These are phyloP conservation scores for Yamadazyma atmosphaerica DNA, from an alignment of 1,139 yeast genomes.

Conservation along the genomic window DNA sequence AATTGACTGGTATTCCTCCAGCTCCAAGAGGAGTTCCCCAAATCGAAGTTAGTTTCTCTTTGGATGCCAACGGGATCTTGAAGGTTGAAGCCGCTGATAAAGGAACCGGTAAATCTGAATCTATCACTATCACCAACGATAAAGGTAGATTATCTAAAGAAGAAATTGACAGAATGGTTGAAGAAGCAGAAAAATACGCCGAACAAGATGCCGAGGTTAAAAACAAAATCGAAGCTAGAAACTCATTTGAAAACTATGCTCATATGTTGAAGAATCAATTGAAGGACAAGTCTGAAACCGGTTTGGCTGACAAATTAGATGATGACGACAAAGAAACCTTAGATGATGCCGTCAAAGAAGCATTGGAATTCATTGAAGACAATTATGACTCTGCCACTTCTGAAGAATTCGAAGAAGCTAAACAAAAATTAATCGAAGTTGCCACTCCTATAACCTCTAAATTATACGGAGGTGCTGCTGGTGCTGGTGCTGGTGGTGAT, in stretches of 20 bases:
- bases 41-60: slow-evolving; percentile 47
- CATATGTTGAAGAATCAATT: slow-evolving; percentile 55
- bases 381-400: slow-evolving; percentile 83
- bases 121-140: slow-evolving; percentile 93
- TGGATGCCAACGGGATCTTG: slow-evolving; percentile 51
- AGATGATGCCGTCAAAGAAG: slow-evolving; percentile 84
- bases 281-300: slow-evolving; percentile 59
- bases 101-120: slow-evolving; percentile 73
- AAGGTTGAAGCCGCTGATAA: slow-evolving; percentile 48
- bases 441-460: slow-evolving; percentile 94
- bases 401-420: slow-evolving; percentile 94
- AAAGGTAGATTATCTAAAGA: slow-evolving; percentile 95
- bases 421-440: slow-evolving; percentile 76
- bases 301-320: slow-evolving; percentile 73
- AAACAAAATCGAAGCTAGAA: slow-evolving; percentile 70
- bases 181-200: slow-evolving; percentile 89
- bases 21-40: slow-evolving; percentile 53
- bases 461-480: slow-evolving; percentile 64
- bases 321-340: slow-evolving; percentile 93
- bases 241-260: slow-evolving; percentile 51
- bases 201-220: slow-evolving; percentile 82
- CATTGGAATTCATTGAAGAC: slow-evolving; percentile 86
- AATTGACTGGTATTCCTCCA: slow-evolving; percentile 49
- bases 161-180: slow-evolving; percentile 91
- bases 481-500: slow-evolving; percentile 38